Evolutionary conservation across 306 rosid species (phyloP).

Genomic region (Vigna nakashimae): DNA sequence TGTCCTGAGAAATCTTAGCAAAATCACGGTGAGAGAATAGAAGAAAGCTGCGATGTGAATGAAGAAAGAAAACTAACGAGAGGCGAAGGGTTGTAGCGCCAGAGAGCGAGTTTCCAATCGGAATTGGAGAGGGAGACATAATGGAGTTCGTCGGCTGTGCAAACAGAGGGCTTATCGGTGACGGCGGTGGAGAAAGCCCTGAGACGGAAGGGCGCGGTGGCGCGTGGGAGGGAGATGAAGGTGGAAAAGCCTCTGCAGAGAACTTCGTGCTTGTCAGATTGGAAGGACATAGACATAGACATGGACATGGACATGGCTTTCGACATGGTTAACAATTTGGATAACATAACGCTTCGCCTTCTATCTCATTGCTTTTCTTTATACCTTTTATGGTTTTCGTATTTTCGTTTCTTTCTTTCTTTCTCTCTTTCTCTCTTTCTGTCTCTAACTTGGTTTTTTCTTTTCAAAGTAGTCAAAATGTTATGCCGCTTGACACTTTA

Average conservation of each 20-base stretch:
- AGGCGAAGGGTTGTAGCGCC: conserved; percentile 92
- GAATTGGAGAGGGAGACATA: conserved; percentile 80
- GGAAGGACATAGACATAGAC: conserved; percentile 34
- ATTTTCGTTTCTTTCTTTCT: not conserved
- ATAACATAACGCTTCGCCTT: not conserved
- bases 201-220: conserved; percentile 53
- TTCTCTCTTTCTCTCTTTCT: no score
- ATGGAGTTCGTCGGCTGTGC: conserved; percentile 98
- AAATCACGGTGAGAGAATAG: not conserved
- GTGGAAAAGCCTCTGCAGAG: conserved; percentile 56
- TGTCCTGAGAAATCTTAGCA: not conserved
- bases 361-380: not conserved
- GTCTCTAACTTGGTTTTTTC: no score
- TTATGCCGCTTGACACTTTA: conserved; percentile 15
- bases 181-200: conserved; percentile 64
- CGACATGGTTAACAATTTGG: conserved; percentile 59
- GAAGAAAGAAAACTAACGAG: conserved; percentile 47
- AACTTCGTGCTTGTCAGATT: conserved; percentile 60
- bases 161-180: conserved; percentile 75
- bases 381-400: not conserved
- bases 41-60: conserved; percentile 21
- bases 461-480: not conserved
- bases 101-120: conserved; percentile 93
- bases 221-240: conserved; percentile 57
- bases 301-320: not conserved